Conservation (phyloP, 2,329 filamentous ascomycete species). For the Aspergillus melleus region DNA sequence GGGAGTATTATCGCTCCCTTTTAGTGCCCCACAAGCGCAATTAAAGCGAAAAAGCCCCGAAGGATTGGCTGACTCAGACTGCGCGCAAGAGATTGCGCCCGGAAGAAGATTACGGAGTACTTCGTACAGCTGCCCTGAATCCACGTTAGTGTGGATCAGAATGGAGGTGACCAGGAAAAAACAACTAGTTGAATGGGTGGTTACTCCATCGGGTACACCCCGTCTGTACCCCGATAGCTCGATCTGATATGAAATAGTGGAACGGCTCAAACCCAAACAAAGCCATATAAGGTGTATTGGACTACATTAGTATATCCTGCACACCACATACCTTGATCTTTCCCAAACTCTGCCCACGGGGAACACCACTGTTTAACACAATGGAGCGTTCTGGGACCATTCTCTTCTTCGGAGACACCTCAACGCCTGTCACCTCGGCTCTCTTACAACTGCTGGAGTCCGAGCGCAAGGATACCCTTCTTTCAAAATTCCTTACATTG, state of each 20-base stretch:
- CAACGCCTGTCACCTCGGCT: background rate
- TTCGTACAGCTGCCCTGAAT: background rate
- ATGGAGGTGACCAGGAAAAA: background rate
- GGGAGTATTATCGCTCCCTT: background rate
- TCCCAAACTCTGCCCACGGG: background rate
- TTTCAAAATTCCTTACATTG: background rate
- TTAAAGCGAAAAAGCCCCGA: background rate
- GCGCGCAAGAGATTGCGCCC: background rate
- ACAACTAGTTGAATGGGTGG: background rate
- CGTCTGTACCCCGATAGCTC: background rate
- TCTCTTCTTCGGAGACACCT: background rate
- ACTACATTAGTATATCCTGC: too few relatives aligned
- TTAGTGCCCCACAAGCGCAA: background rate
- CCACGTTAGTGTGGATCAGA: background rate
- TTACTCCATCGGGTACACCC: background rate
- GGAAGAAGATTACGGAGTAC: background rate
- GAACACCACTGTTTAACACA: background rate
- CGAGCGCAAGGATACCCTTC: background rate
- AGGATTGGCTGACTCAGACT: background rate
- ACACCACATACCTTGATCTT: background rate
- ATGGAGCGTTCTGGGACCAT: background rate
- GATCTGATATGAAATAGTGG: background rate
- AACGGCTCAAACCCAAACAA: background rate
- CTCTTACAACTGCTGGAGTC: background rate
- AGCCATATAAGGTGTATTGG: too few relatives aligned